Percentiles rank a stretch among this genome's conserved stretches.
Evolutionary conservation across 2,329 filamentous ascomycete genomes (phyloP).

Genomic region (Exophiala lecanii-corni): DNA sequence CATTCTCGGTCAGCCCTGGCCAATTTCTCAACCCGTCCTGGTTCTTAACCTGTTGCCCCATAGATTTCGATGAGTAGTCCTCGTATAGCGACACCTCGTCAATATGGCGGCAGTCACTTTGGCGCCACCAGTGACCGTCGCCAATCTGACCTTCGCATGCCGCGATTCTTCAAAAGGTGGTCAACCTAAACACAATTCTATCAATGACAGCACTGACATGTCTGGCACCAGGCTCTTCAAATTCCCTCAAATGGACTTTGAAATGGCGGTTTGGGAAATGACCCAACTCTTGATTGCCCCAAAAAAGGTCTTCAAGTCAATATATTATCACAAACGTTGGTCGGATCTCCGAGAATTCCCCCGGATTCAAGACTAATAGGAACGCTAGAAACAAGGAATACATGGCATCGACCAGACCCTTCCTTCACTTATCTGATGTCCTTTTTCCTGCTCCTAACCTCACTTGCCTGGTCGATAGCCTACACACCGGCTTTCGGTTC

Average conservation of each 20-base stretch:
- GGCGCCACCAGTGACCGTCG: conserved; percentile 48
- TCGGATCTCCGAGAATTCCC: conserved; percentile 11
- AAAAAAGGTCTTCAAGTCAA: conserved; percentile 66
- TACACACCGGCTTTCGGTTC: conserved; percentile 45
- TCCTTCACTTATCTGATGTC: conserved; percentile 66
- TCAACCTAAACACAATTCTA: conserved; percentile 7
- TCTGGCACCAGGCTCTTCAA: conserved; percentile 55
- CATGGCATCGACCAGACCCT: conserved; percentile 64
- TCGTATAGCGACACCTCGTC: conserved; percentile 56
- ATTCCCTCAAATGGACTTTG: conserved; percentile 70
- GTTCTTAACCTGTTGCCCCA: not conserved
- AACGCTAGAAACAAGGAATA: conserved; percentile 60
- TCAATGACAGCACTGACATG: conserved; percentile 14
- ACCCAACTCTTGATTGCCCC: conserved; percentile 63
- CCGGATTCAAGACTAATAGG: conserved; percentile 15
- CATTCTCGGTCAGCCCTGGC: no score
- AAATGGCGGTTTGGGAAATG: conserved; percentile 71
- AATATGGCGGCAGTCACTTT: conserved; percentile 50
- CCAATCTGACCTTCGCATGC: conserved; percentile 54
- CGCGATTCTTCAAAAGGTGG: conserved; percentile 62
- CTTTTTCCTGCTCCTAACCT: conserved; percentile 57
- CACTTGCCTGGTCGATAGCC: conserved; percentile 56
- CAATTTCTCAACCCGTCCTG: no score
- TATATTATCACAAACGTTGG: conserved; percentile 61
- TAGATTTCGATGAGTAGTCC: conserved; percentile 41